A percentile compares a stretch with the other conserved stretches of the same genome.
These are phyloP conservation scores for Apophysomyces elegans DNA, from an alignment of 371 early-diverging fungal genomes.

Conservation along the genomic window DNA sequence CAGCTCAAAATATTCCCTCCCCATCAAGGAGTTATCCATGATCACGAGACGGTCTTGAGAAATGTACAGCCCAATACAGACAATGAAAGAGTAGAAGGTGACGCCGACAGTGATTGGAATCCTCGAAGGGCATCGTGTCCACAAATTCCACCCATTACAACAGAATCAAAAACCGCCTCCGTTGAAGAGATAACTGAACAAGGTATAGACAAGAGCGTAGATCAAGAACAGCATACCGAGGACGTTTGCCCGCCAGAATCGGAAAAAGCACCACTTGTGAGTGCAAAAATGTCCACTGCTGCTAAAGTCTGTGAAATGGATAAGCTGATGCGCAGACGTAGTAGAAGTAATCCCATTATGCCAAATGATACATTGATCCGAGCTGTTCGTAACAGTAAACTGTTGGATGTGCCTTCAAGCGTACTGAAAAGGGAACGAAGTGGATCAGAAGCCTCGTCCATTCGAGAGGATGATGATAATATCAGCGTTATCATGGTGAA, in stretches of 20 bases:
- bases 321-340: constrained; percentile 17
- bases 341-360: constrained; percentile 23
- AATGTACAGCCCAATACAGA: neutral
- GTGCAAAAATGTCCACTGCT: constrained; percentile 8
- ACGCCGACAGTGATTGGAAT: constrained; percentile 6
- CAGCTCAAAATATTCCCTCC: neutral
- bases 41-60: neutral
- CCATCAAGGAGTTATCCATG: neutral
- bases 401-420: neutral
- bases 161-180: neutral
- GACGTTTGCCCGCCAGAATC: neutral
- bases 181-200: neutral
- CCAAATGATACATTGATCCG: neutral
- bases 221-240: neutral
- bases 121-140: constrained; percentile 24
- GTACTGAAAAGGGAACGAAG: constrained; percentile 27
- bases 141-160: constrained; percentile 23
- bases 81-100: neutral
- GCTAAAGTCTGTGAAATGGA: constrained; percentile 14
- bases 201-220: neutral
- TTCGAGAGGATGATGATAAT: constrained; percentile 39
- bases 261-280: neutral
- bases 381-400: neutral
- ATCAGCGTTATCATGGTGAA: constrained; percentile 36
- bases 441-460: constrained; percentile 34